Base-by-base conservation (phyloP, 1,284 basidiomycete species). In the Cryptococcus sp. region DNA sequence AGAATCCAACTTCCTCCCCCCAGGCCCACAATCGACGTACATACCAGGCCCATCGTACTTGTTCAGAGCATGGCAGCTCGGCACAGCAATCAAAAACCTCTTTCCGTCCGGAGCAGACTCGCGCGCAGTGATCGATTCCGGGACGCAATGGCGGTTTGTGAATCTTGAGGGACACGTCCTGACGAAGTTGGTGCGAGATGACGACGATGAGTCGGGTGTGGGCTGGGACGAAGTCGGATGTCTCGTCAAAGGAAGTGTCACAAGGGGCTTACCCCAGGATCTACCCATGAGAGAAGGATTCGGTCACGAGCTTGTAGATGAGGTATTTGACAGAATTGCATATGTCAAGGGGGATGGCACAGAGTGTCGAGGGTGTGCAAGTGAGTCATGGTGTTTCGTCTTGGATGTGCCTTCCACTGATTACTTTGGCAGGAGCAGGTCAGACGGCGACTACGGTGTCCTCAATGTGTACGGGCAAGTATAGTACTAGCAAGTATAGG, bases 61-160 rank as follows among this genome's bases (percentile, higher is more conserved):
- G 41, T 61, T 65, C 47, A 63, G 72, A n/a, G 60, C 69, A 1
- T 73, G 72, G 72, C 72, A 73, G 55, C 53, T 69, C 17, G 60
- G 54, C 5, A 58, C 62, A 17, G 62, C 69, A 3, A 61, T 70
- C 57, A 70, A 72, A 56, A 61, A 59, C 52, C 61, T 71, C 23
- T 69, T 71, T 46, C 66, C 70, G 0, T 68, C 65, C 0, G 64
- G 58, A n/a, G 50, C 45, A 6, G 57, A 60, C 30, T 60, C 63
- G 22, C 22, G 30, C 0, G 27, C 53, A 5, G 52, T 59, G 3
- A 52, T 67, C 6, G 43, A 55, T 41, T 20, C 48, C 35, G 54
- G 48, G 4, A 67, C 67, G 3, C 46, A 42, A 15, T 64, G 69
- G 70, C 48, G 38, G 7, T 68, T 64, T 40, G 52, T 64, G 46